Evolutionary conservation across 2,329 filamentous ascomycete genomes (phyloP).

Genomic region (Neonectria hederae): DNA sequence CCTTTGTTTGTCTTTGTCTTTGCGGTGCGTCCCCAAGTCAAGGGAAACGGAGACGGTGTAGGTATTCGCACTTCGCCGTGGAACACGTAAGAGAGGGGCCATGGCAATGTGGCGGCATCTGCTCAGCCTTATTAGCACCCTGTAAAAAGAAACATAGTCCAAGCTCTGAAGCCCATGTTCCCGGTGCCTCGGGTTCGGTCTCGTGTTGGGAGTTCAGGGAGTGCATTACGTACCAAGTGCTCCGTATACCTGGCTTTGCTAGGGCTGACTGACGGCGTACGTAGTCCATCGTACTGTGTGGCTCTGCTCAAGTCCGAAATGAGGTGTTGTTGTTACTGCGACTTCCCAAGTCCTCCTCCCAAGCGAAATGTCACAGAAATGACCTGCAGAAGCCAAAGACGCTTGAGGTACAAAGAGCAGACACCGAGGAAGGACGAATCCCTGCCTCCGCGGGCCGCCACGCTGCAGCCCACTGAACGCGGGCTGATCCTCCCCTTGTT

Average conservation of each 20-base stretch:
- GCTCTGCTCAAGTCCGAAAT: not conserved
- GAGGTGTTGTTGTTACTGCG: not conserved
- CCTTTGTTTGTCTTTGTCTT: not conserved
- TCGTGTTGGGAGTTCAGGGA: not conserved
- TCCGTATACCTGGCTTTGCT: not conserved
- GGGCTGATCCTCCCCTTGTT: conserved; percentile 16
- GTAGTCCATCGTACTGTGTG: not conserved
- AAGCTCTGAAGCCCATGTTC: conserved; percentile 1
- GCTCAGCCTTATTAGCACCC: conserved; percentile 34
- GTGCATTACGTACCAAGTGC: not conserved
- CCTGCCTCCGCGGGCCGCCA: conserved; percentile 4
- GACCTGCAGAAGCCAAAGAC: conserved; percentile 5
- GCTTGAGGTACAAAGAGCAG: conserved; percentile 9
- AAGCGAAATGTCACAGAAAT: not conserved
- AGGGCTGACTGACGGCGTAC: conserved; percentile 1
- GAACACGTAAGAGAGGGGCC: conserved; percentile 11
- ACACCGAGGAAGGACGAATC: conserved; percentile 21
- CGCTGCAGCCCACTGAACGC: conserved; percentile 21
- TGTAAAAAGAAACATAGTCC: conserved; percentile 25
- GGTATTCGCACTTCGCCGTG: not conserved
- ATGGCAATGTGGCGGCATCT: conserved; percentile 15
- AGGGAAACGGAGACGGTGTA: not conserved
- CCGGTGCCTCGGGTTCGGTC: not conserved
- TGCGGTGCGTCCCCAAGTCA: not conserved
- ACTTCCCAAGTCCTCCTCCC: not conserved